Conservation (phyloP, 768 basidiomycete species). For the Boletus pseudopeckii region DNA sequence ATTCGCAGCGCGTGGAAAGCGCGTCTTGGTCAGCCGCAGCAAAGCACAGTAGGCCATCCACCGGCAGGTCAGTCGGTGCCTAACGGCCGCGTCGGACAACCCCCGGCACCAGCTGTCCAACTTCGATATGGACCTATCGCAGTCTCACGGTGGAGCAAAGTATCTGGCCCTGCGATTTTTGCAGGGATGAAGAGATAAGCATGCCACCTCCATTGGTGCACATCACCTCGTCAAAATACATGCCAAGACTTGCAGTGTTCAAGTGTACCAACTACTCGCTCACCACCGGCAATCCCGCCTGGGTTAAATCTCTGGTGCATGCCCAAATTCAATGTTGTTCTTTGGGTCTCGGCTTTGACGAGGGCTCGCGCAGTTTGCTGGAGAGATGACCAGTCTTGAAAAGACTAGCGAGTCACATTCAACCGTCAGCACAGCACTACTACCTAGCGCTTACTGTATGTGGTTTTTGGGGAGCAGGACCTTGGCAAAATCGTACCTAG, state of each 20-base stretch:
- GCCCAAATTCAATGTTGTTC: conserved; percentile 2
- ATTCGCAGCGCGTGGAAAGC: conserved; percentile 77
- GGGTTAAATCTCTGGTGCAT: conserved; percentile 4
- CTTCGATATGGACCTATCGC: conserved; percentile 63
- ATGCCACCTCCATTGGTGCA: background rate
- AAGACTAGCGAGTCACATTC: conserved; percentile 14
- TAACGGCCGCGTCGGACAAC: conserved; percentile 25
- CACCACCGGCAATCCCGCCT: background rate
- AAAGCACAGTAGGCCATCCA: conserved; percentile 19
- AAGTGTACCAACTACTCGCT: conserved; percentile 4
- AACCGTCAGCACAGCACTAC: conserved; percentile 8
- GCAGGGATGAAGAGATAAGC: conserved; percentile 66
- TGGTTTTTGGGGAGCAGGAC: conserved; percentile 16
- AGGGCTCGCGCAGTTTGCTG: background rate
- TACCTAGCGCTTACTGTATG: conserved; percentile 15
- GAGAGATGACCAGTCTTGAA: background rate
- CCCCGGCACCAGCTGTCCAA: conserved; percentile 16
- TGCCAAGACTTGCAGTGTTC: conserved; percentile 4
- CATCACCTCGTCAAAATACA: conserved; percentile 1
- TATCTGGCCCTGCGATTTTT: conserved; percentile 57
- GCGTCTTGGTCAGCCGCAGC: conserved; percentile 44
- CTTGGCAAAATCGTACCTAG: conserved; percentile 32
- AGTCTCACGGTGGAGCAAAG: conserved; percentile 68
- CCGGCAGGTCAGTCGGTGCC: conserved; percentile 16
- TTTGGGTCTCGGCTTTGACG: conserved; percentile 4